Percentiles rank a stretch among this genome's conserved stretches.
Conservation (phyloP, 352 stramenopile genomes). For the Saprolegnia parasitica region DNA sequence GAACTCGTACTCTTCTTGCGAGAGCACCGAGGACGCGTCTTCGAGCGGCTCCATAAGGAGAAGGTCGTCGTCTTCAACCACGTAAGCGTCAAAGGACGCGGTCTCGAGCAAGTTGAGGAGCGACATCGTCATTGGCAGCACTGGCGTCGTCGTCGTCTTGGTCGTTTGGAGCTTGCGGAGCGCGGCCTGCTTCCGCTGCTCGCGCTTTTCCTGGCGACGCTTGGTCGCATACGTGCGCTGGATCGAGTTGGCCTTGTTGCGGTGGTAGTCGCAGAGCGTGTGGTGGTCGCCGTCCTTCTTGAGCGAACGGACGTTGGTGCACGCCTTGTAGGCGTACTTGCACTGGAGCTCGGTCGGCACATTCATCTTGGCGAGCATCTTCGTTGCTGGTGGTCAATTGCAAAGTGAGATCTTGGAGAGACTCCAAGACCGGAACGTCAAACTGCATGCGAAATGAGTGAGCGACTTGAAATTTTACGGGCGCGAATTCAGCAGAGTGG, state of each 20-base stretch:
- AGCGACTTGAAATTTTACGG: background rate
- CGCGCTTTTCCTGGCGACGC: conserved; percentile 5
- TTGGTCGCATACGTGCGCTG: conserved; percentile 26
- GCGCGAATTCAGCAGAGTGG: background rate
- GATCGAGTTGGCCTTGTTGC: conserved; percentile 26
- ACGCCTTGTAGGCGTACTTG: conserved; percentile 29
- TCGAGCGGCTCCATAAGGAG: background rate
- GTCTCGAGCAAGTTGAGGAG: background rate
- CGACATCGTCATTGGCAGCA: background rate
- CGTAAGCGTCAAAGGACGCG: background rate
- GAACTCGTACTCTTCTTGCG: conserved; percentile 11
- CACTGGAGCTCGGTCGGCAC: conserved; percentile 15
- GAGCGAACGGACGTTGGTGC: conserved; percentile 20
- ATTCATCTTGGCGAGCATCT: conserved; percentile 18
- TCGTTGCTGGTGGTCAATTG: background rate
- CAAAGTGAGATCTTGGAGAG: background rate
- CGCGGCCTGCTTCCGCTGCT: conserved; percentile 17
- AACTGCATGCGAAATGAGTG: no score
- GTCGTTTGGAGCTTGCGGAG: background rate
- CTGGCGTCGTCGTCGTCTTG: background rate
- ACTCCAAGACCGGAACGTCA: background rate
- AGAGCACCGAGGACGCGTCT: background rate
- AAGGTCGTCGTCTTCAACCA: background rate
- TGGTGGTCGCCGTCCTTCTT: conserved; percentile 29
- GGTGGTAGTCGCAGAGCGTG: conserved; percentile 23